Percentiles rank a stretch among this genome's conserved stretches.
Conservation (phyloP, 805 yeast species). For the Saccharomycopsis sp. region DNA sequence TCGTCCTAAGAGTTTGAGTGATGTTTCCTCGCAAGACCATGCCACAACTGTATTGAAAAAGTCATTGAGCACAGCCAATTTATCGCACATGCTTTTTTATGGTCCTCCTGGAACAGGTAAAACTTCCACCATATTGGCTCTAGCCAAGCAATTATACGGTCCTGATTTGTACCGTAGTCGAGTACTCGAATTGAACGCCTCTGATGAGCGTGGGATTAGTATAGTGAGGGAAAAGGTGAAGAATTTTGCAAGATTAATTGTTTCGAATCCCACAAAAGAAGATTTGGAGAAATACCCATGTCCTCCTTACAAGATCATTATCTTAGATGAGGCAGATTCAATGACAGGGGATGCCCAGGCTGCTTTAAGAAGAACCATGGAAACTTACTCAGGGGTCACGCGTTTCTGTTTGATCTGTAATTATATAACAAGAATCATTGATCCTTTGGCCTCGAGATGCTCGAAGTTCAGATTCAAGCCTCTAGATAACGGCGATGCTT, state of each 20-base stretch:
- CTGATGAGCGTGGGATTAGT: constrained; percentile 86
- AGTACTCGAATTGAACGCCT: constrained; percentile 79
- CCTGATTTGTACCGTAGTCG: constrained; percentile 62
- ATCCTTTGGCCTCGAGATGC: constrained; percentile 94
- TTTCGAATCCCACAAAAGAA: constrained; percentile 69
- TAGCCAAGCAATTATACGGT: constrained; percentile 74
- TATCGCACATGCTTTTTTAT: constrained; percentile 87
- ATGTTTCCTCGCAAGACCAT: constrained; percentile 87
- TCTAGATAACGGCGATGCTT: constrained; percentile 64
- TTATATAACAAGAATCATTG: constrained; percentile 93
- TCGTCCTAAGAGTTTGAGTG: constrained; percentile 82
- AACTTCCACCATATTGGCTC: constrained; percentile 79
- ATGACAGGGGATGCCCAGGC: constrained; percentile 97
- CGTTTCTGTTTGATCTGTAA: constrained; percentile 94
- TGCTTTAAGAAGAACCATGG: constrained; percentile 92
- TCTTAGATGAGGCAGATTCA: constrained; percentile 93
- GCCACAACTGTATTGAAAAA: constrained; percentile 78
- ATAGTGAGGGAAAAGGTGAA: constrained; percentile 82
- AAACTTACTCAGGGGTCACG: constrained; percentile 80
- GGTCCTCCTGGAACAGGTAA: constrained; percentile 96
- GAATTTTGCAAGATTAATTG: constrained; percentile 77
- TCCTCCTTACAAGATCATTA: constrained; percentile 91
- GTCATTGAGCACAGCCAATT: constrained; percentile 68
- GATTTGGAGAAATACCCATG: constrained; percentile 78
- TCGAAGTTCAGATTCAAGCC: constrained; percentile 88